Evolutionary conservation across 1,284 basidiomycete species (phyloP), one percentile per base, ranked within the genome.

Genomic region (Ceratobasidium papillatum): DNA sequence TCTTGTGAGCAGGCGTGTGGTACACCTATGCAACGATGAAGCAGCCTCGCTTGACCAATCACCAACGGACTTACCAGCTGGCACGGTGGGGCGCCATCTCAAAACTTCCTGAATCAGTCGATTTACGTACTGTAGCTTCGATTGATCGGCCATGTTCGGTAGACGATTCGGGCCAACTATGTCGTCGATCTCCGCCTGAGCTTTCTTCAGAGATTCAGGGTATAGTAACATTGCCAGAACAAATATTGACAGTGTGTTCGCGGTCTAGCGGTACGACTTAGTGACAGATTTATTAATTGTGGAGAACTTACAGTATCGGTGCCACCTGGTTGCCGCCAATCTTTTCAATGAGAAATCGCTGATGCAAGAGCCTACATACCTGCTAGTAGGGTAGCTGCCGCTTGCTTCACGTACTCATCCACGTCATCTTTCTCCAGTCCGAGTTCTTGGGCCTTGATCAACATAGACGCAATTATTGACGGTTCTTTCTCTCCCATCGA

Each of bases 181-280:
- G 4, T 8, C 9, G 41, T 75, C 74, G 19, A 75, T 61, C n/a
- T 75, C 74, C 9, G 27, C 41, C 43, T 75, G 74, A 4, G 68
- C 66, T 45, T 63, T 62, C 2, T 22, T 32, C 34, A 71, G 74
- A 5, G 54, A 11, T 25, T 75, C 65, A 9, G 74, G 74, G 43
- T 62, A 52, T 2, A 41, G n/a, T 27, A 68, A 30, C 74, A 75
- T 75, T 3, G 74, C 74, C 22, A 69, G 38, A 3, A 75, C 51
- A 34, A 69, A 69, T 14, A 54, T 32, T 17, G 56, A 8, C 36
- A 69, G 45, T 4, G 51, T 56, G 25, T 38, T 69, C 14, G 65
- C 34, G 17, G 41, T 69, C 65, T 69, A 34, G 34, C 2, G 11
- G 3, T 19, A 11, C 32, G 52, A n/a, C n/a, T 41, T 8, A 51